Percentiles rank a stretch among this genome's conserved stretches.
Evolutionary conservation across 1,139 yeast genomes (phyloP).

Genomic region (Candida freyschussii): DNA sequence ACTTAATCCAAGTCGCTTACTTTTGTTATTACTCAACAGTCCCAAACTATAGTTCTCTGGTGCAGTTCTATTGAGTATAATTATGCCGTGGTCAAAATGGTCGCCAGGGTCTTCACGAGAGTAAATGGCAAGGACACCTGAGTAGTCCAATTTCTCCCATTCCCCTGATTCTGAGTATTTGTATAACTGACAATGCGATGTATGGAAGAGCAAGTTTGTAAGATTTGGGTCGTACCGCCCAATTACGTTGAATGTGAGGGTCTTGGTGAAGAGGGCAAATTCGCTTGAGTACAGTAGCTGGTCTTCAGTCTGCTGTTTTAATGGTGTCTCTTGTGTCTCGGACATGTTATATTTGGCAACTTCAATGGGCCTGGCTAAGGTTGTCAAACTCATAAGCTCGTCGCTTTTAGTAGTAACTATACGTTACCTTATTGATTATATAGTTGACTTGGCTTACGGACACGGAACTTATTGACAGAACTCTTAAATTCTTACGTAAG

Average conservation of each 20-base stretch:
- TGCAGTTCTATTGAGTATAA: slow-evolving; percentile 67
- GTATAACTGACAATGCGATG: slow-evolving; percentile 75
- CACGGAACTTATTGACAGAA: neutral
- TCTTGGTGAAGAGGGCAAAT: slow-evolving; percentile 55
- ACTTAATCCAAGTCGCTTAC: slow-evolving; percentile 37
- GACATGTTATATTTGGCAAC: no score
- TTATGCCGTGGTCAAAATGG: slow-evolving; percentile 66
- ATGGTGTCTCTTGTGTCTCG: neutral
- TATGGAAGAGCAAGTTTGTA: slow-evolving; percentile 64
- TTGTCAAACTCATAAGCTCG: no score
- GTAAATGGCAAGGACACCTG: slow-evolving; percentile 79
- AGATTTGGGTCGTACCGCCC: slow-evolving; percentile 79
- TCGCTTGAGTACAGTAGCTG: slow-evolving; percentile 11
- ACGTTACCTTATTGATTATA: no score
- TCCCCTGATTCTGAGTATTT: slow-evolving; percentile 50
- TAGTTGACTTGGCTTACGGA: neutral
- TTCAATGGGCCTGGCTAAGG: no score
- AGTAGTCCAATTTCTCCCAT: slow-evolving; percentile 78
- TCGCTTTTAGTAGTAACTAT: no score
- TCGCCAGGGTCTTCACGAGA: slow-evolving; percentile 46
- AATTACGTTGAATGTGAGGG: slow-evolving; percentile 76
- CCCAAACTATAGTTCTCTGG: slow-evolving; percentile 82
- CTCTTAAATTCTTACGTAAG: no score
- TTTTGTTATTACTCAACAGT: slow-evolving; percentile 51
- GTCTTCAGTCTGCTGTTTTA: slow-evolving; percentile 6